Evolutionary conservation across 2,329 filamentous ascomycete species (phyloP), one percentile per base, ranked within the genome.

Genomic region (Setomelanomma holmii): DNA sequence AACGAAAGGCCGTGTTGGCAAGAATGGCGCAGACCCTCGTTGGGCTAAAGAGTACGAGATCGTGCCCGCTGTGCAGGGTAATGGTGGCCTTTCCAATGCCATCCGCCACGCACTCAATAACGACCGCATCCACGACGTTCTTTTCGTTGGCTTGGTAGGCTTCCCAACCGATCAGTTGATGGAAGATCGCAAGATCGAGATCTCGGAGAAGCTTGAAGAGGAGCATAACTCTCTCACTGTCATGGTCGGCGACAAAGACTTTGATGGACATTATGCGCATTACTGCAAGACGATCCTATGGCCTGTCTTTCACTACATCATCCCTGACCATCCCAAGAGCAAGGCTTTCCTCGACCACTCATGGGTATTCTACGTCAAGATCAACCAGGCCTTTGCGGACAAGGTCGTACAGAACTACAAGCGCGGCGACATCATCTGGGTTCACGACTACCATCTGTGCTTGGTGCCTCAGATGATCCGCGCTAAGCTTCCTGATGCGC

Each of bases 261-360:
- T 97, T 70, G 89, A 97, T 67, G 92, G 93, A 1, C 93, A 96
- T 76, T 98, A 98, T 71, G 86, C 89, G 11, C 93, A 97, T 76
- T 98, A 95, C 73, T 97, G 93, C 86, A 98, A 98, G 79, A 91
- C 93, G 69, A 96, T 98, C 49, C 82, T 98, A 5, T 98, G 93
- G 93, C 93, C 93, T 1, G 93, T 97, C 54, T 96, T 98, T 75
- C 93, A 98, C 76, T 98, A 98, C 74, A 93, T 97, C 75, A 96
- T 98, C 53, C 95, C 93, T 0, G 95, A 98, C 72, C 96, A 96
- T 71, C 93, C 93, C 21, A 96, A 96, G 82, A 97, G 92, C 85
- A 98, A 98, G 56, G 93, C 93, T 0, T 98, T 96, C 73, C 89
- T 96, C 74, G 93, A 98, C 64, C 93, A 98, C 75, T 97, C 93